Evolutionary conservation across 1,284 basidiomycete genomes (phyloP).

Genomic region (Cutaneotrichosporon daszewskae): DNA sequence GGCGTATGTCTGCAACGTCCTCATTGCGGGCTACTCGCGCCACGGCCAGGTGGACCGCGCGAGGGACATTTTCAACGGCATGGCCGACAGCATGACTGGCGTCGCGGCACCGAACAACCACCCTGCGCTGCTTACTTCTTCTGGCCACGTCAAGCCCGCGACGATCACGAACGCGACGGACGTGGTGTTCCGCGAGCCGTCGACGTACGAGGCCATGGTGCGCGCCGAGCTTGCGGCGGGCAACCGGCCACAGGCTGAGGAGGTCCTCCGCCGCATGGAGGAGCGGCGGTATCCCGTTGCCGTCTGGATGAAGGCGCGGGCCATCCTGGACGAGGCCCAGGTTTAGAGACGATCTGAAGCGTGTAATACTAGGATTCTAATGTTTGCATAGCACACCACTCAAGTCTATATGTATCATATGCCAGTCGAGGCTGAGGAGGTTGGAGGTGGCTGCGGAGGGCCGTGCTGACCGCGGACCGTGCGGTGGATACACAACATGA

Average conservation of each 20-base stretch:
- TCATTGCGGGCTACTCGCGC: slow-evolving; percentile 83
- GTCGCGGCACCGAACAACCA: slow-evolving; percentile 88
- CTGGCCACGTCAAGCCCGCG: slow-evolving; percentile 43
- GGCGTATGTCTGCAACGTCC: slow-evolving; percentile 88
- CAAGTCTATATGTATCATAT: too few relatives aligned
- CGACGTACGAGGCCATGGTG: slow-evolving; percentile 79
- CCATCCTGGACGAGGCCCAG: slow-evolving; percentile 31
- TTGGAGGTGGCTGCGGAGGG: too few relatives aligned
- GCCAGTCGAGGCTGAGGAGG: too few relatives aligned
- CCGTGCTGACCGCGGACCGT: too few relatives aligned
- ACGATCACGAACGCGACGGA: slow-evolving; percentile 43
- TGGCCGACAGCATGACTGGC: slow-evolving; percentile 71
- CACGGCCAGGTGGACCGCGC: slow-evolving; percentile 65
- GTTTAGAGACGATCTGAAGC: too few relatives aligned
- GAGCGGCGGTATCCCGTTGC: slow-evolving; percentile 49
- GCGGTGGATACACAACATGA: too few relatives aligned
- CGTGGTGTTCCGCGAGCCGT: slow-evolving; percentile 79
- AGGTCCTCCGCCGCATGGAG: slow-evolving; percentile 68
- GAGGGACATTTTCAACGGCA: slow-evolving; percentile 72
- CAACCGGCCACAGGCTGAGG: slow-evolving; percentile 57
- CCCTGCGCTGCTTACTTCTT: slow-evolving; percentile 54
- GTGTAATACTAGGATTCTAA: too few relatives aligned
- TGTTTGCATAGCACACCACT: too few relatives aligned
- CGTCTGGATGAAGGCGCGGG: slow-evolving; percentile 36
- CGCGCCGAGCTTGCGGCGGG: slow-evolving; percentile 79